Evolutionary conservation across 2,329 filamentous ascomycete genomes (phyloP), one percentile per base, ranked within the genome.

Genomic region (Colletotrichum truncatum): DNA sequence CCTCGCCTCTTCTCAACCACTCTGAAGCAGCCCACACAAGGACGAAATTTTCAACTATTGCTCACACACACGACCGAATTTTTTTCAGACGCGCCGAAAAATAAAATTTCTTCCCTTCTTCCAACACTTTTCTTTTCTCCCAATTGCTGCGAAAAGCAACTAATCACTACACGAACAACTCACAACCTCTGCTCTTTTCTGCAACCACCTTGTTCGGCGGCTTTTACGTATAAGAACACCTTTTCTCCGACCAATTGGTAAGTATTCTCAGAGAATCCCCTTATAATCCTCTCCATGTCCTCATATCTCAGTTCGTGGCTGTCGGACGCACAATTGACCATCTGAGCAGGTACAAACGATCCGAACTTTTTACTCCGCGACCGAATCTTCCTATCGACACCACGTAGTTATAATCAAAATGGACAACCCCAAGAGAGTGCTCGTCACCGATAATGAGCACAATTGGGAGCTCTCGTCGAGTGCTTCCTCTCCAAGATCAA

Each of bases 1-100:
- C 39, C 30, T 46, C 46, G 25, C 36, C 16, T 7, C 21, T 25
- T 28, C 45, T 57, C 6, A 39, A 62, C 1, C 70, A 68, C 69
- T n/a, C 41, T 68, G 0, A 21, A 36, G 54, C 34, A 63, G 43
- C n/a, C 26, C 28, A n/a, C 32, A 32, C 30, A 51, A 10, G 23
- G 26, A 16, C 25, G 16, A 55, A 32, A 14, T 28, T 54, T 21
- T 23, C 18, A 6, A 11, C 3, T 21, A n/a, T n/a, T n/a, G n/a
- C n/a, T n/a, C n/a, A n/a, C 26, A 1, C 21, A 28, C 14, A 12
- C 18, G 41, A 28, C n/a, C n/a, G 38, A 46, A 26, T 26, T 34
- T 48, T 18, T 38, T 38, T 25, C 9, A n/a, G n/a, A n/a, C n/a
- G n/a, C n/a, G n/a, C n/a, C n/a, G n/a, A n/a, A n/a, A n/a, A n/a